These are phyloP conservation scores for Lophiotrema nucula DNA, from an alignment of 495 filamentous ascomycete species.

Conservation along the genomic window DNA sequence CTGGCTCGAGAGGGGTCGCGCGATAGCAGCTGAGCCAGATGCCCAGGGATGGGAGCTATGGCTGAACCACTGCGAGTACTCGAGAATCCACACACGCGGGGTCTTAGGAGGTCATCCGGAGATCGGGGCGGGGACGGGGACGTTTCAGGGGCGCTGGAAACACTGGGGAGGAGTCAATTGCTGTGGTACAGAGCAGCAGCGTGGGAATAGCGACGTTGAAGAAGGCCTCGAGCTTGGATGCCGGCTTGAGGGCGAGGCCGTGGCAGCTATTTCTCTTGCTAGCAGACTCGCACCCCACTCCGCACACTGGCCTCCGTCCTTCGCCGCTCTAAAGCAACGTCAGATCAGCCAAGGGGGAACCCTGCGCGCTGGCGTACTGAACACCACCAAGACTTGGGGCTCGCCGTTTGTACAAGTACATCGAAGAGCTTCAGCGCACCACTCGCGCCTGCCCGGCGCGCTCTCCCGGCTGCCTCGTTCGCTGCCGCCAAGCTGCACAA, in stretches of 20 bases:
- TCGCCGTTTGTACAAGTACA: not conserved
- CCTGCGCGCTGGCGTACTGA: slow-evolving; percentile 8
- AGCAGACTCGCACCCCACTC: not conserved
- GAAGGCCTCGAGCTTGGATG: no score
- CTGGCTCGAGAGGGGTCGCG: not conserved
- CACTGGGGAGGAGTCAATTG: no score
- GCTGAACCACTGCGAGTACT: no score
- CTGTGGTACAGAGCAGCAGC: no score
- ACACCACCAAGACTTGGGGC: not conserved
- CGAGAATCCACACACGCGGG: not conserved
- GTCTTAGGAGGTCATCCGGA: not conserved
- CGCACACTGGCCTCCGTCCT: not conserved
- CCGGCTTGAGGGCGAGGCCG: not conserved
- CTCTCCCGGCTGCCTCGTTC: no score
- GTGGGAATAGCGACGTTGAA: no score
- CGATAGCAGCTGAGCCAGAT: not conserved
- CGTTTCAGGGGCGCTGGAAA: no score
- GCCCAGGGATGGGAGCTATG: no score
- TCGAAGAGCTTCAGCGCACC: no score
- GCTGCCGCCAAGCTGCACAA: no score
- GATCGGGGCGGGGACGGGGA: not conserved
- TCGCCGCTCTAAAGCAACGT: not conserved
- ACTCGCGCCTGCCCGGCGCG: no score
- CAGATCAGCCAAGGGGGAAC: slow-evolving; percentile 7
- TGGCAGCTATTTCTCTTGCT: slow-evolving; percentile 10